phyloP scores from a whole-genome alignment of 139 green algal species.

The Choricystis sp. region DNA sequence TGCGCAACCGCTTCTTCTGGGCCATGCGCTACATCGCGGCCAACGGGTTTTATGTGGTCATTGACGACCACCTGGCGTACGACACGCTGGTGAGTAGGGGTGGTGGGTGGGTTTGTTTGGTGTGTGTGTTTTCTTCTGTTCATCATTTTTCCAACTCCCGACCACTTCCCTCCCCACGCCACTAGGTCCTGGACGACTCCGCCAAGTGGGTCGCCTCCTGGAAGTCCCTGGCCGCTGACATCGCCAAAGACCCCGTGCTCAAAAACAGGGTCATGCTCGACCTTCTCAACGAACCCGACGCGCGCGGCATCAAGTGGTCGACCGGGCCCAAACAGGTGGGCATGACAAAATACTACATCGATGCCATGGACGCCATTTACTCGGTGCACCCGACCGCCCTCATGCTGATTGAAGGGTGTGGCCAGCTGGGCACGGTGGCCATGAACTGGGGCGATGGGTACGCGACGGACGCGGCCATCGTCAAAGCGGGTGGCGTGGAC shows the following conservation, averaged over 20 bases:
- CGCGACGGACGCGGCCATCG: conserved; percentile 2
- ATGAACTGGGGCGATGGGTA: conserved; percentile 19
- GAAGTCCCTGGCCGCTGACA: not conserved
- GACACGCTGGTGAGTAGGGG: not conserved
- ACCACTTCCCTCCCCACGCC: too few species aligned
- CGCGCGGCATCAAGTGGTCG: conserved; percentile 4
- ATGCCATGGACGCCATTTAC: conserved; percentile 10
- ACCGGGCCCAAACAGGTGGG: not conserved
- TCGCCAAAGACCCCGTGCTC: not conserved
- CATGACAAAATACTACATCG: conserved; percentile 4
- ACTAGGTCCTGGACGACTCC: conserved; percentile 1
- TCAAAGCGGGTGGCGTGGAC: not conserved
- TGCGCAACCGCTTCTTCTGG: conserved; percentile 21
- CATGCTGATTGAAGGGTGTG: conserved; percentile 9
- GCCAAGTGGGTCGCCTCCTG: not conserved
- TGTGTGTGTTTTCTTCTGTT: too few species aligned
- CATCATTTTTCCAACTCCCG: too few species aligned
- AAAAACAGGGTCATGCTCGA: not conserved
- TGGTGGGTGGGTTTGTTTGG: too few species aligned
- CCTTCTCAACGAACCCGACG: conserved; percentile 10
- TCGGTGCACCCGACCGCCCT: not conserved
- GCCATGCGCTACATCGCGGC: conserved; percentile 25
- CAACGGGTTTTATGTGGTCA: conserved; percentile 38
- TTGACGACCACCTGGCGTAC: conserved; percentile 23
- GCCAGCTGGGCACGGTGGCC: conserved; percentile 3